Evolutionary conservation across 164 flowering plant genomes (phyloP).

Genomic region (Buxus sempervirens): DNA sequence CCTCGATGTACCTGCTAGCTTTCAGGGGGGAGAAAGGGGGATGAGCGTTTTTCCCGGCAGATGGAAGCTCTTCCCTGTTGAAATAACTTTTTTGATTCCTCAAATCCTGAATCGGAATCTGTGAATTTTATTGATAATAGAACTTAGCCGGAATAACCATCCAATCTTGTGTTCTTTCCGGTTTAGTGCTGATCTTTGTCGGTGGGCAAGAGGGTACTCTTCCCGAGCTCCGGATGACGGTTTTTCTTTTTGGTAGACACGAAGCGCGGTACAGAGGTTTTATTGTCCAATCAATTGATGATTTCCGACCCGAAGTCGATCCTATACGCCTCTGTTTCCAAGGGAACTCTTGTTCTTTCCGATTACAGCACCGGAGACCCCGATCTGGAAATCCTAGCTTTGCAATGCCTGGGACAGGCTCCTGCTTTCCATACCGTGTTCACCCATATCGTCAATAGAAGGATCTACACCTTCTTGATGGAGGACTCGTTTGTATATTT

Average conservation of each 20-base stretch:
- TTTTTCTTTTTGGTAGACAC: too few relatives aligned
- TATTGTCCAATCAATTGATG: constrained; percentile 8
- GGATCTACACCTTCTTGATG: constrained; percentile 25
- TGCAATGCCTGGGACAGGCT: constrained; percentile 18
- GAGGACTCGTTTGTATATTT: constrained; percentile 27
- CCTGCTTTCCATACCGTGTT: constrained; percentile 21
- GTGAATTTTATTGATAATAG: too few relatives aligned
- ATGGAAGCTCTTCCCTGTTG: not conserved
- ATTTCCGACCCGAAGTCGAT: constrained; percentile 12
- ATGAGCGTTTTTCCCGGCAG: not conserved
- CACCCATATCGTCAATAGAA: constrained; percentile 18
- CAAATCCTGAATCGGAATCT: not conserved
- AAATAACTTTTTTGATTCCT: not conserved
- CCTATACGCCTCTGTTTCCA: constrained; percentile 24
- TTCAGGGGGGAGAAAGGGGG: not conserved
- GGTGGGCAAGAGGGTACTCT: too few relatives aligned
- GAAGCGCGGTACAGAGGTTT: too few relatives aligned
- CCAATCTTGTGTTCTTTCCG: too few relatives aligned
- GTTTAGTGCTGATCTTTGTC: too few relatives aligned
- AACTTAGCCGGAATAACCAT: too few relatives aligned
- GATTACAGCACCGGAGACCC: constrained; percentile 17
- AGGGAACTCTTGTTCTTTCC: constrained; percentile 19
- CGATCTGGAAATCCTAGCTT: constrained; percentile 20
- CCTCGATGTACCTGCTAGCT: too few relatives aligned
- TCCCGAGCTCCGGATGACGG: too few relatives aligned